Percentiles rank a stretch among this genome's conserved stretches.
phyloP scores from a whole-genome alignment of 1,284 basidiomycete species.

The Schizophyllum amplum region DNA sequence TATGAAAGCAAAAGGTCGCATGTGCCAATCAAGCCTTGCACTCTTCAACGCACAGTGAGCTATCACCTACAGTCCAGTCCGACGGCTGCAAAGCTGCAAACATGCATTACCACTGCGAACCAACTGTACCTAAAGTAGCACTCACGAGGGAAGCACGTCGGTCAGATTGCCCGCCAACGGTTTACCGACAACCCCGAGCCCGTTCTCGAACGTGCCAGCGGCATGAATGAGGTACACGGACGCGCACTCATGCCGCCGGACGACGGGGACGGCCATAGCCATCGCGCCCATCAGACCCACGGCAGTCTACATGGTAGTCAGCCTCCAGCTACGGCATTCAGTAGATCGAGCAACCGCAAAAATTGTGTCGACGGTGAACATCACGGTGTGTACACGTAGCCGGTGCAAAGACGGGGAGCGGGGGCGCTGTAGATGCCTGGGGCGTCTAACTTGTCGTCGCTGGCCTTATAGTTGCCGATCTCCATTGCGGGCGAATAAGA shows the following conservation, averaged over 20 bases:
- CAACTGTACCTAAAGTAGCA: not conserved
- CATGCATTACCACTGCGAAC: not conserved
- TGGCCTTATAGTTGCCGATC: not conserved
- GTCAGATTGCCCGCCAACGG: not conserved
- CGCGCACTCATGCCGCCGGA: not conserved
- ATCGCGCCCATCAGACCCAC: not conserved
- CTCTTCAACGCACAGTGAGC: too few species aligned
- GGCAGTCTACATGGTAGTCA: not conserved
- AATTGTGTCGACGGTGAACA: not conserved
- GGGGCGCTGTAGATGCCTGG: too few species aligned
- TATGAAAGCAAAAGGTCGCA: not conserved
- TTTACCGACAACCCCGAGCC: not conserved
- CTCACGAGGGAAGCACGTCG: not conserved
- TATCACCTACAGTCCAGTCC: not conserved
- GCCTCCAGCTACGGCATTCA: not conserved
- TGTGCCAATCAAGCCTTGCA: too few species aligned
- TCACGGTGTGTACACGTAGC: not conserved
- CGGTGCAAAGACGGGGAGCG: not conserved
- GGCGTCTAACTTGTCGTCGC: too few species aligned
- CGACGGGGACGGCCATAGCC: not conserved
- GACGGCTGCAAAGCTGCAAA: not conserved
- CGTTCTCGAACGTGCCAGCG: not conserved
- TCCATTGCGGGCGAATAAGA: too few species aligned
- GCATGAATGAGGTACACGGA: not conserved
- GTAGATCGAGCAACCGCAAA: not conserved